These are phyloP conservation scores for Phialemoniopsis sp. DNA, from an alignment of 2,329 filamentous ascomycete genomes.

Conservation along the genomic window DNA sequence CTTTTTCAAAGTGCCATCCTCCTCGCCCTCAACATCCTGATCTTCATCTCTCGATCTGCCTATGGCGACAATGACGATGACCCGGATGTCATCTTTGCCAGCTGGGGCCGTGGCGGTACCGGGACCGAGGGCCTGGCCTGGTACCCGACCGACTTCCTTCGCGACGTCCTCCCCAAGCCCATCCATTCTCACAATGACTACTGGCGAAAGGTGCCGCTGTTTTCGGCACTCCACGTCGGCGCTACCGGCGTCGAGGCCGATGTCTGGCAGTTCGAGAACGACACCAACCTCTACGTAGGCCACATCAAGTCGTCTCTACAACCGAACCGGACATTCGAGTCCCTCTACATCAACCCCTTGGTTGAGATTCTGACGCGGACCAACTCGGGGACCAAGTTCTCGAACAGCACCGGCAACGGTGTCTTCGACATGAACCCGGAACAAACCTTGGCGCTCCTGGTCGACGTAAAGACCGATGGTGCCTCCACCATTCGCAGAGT, in stretches of 20 bases:
- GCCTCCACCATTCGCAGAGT: slow-evolving; percentile 48
- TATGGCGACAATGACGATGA: slow-evolving; percentile 11
- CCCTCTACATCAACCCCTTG: slow-evolving; percentile 62
- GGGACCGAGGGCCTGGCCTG: slow-evolving; percentile 32
- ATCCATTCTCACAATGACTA: slow-evolving; percentile 68
- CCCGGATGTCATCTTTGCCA: slow-evolving; percentile 19
- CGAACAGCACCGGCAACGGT: slow-evolving; percentile 41
- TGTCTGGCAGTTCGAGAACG: slow-evolving; percentile 53
- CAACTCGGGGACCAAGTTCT: slow-evolving; percentile 43
- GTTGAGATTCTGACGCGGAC: slow-evolving; percentile 47
- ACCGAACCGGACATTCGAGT: slow-evolving; percentile 51
- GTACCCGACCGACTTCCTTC: slow-evolving; percentile 47
- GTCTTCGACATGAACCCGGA: slow-evolving; percentile 49
- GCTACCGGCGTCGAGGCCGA: slow-evolving; percentile 66
- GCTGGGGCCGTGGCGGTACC: slow-evolving; percentile 30
- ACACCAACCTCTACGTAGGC: slow-evolving; percentile 52
- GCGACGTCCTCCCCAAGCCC: slow-evolving; percentile 24
- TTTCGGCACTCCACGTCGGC: slow-evolving; percentile 53
- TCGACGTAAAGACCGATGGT: slow-evolving; percentile 65
- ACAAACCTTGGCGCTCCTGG: slow-evolving; percentile 56
- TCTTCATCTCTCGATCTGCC: slow-evolving; percentile 8
- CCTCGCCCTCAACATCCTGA: slow-evolving; percentile 8
- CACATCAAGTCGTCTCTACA: slow-evolving; percentile 54
- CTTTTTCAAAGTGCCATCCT: slow-evolving; percentile 3
- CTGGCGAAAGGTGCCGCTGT: slow-evolving; percentile 60